These are phyloP conservation scores for Chernovozyma aurita DNA, from an alignment of 1,139 yeast species.

Conservation along the genomic window DNA sequence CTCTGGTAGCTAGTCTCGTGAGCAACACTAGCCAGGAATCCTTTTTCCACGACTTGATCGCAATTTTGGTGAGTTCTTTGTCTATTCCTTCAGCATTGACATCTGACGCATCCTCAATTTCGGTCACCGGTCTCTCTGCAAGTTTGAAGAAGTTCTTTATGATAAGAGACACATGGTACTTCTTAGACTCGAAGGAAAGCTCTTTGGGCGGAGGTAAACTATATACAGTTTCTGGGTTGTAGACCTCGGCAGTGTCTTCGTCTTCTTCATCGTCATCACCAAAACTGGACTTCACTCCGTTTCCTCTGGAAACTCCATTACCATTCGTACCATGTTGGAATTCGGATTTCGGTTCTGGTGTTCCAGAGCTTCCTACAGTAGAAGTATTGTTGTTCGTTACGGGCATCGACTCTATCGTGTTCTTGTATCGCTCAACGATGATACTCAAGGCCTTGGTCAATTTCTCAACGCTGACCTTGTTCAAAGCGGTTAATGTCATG, in stretches of 20 bases:
- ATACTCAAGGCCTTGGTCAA: conserved; percentile 68
- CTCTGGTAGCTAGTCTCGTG: conserved; percentile 77
- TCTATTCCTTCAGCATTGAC: conserved; percentile 15
- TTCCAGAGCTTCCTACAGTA: background rate
- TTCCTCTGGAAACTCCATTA: conserved; percentile 5
- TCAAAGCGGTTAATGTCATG: conserved; percentile 63
- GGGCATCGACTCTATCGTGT: conserved; percentile 17
- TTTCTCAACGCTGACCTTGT: conserved; percentile 46
- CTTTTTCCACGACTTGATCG: conserved; percentile 59
- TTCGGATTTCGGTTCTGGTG: conserved; percentile 4
- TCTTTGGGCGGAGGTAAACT: conserved; percentile 56
- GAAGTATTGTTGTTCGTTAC: background rate
- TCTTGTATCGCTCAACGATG: conserved; percentile 54
- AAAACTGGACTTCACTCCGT: conserved; percentile 10
- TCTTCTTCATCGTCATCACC: conserved; percentile 27
- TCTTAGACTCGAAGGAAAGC: conserved; percentile 45
- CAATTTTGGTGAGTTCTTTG: conserved; percentile 47
- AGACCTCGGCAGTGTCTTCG: conserved; percentile 32
- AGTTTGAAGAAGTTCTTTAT: conserved; percentile 52
- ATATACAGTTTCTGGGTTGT: conserved; percentile 42
- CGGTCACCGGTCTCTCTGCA: conserved; percentile 26
- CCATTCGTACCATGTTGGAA: conserved; percentile 4
- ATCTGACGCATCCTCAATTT: conserved; percentile 14
- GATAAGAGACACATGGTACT: conserved; percentile 48
- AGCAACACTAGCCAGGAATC: conserved; percentile 78